Base-by-base conservation (phyloP, 2,329 filamentous ascomycete species). In the Botrytis deweyae region DNA sequence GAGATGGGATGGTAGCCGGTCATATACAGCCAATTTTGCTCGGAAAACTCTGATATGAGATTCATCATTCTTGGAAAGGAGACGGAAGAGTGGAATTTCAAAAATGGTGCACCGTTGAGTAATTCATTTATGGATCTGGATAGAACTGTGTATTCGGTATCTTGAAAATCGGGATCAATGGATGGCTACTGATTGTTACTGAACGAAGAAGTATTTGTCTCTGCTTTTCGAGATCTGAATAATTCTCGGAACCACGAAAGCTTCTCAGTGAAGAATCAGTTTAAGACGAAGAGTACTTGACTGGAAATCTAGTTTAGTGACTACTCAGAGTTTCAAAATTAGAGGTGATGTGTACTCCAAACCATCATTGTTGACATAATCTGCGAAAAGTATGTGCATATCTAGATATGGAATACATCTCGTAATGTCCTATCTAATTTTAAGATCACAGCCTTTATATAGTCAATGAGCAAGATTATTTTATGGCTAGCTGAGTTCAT, bases 201-300 rank as follows among this genome's bases (percentile, higher is more conserved):
- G n/a, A 18, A 18, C 0, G 6, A 58, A 18, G n/a, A 1, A 18
- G 1, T 3, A 16, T n/a, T 16, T 16, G 12, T n/a, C 25, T 16
- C 1, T n/a, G 4, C 2, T 55, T 55, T 25, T n/a, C 25, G 12
- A 16, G 0, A 55, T 55, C 25, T 55, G 49, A 55, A n/a, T 0
- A 8, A 14, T 16, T 55, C 2, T n/a, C 25, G 5, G 10, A 52
- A n/a, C 1, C 4, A 16, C 2, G 5, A 55, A n/a, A 52, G 25
- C 12, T 55, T 5, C 25, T 52, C 4, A 3, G 49, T 10, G 9
- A 55, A 7, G 5, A 55, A 55, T n/a, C 12, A 2, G 12, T 3
- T 3, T 16, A 0, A 7, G 49, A 16, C 12, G 5, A n/a, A 16
- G 25, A n/a, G 5, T 2, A 16, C 4, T 3, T 55, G 49, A 5